Percentiles rank a stretch among this genome's conserved stretches.
These are phyloP conservation scores for Pythium aphanidermatum DNA, from an alignment of 352 stramenopile species.

Conservation along the genomic window DNA sequence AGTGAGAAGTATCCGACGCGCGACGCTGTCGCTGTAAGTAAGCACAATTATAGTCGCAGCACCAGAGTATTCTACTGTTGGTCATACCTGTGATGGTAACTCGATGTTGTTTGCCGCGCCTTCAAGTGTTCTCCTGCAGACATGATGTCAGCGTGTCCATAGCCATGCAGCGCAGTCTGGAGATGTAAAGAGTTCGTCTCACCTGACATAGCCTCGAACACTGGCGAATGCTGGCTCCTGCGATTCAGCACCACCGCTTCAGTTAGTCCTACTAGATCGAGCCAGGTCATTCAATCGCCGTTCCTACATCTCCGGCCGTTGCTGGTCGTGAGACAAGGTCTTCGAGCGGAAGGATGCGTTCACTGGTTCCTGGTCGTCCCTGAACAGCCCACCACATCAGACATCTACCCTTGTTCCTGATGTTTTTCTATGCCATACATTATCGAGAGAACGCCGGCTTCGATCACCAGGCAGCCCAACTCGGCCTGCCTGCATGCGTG, in stretches of 20 bases:
- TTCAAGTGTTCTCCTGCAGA: slow-evolving; percentile 6
- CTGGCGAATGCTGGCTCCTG: slow-evolving; percentile 25
- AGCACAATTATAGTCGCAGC: not conserved
- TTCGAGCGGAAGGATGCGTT: slow-evolving; percentile 14
- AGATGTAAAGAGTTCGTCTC: slow-evolving; percentile 1
- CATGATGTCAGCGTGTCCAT: no score
- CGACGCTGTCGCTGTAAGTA: no score
- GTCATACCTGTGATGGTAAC: slow-evolving; percentile 3
- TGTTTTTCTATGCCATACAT: no score
- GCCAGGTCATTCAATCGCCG: no score
- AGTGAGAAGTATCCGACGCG: slow-evolving; percentile 5
- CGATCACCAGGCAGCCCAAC: no score
- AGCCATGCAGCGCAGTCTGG: no score
- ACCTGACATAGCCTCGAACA: slow-evolving; percentile 52
- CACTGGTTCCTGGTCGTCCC: slow-evolving; percentile 1
- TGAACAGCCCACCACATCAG: not conserved
- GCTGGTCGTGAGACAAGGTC: slow-evolving; percentile 20
- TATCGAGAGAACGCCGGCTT: slow-evolving; percentile 10
- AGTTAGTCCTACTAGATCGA: not conserved
- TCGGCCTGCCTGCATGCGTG: no score
- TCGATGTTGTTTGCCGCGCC: slow-evolving; percentile 4
- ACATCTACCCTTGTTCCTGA: no score
- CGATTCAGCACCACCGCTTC: not conserved
- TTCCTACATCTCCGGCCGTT: slow-evolving; percentile 24
- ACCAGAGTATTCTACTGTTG: not conserved